Base-by-base conservation (phyloP, 345 rosid genomes). In the Pugionium cornutum region DNA sequence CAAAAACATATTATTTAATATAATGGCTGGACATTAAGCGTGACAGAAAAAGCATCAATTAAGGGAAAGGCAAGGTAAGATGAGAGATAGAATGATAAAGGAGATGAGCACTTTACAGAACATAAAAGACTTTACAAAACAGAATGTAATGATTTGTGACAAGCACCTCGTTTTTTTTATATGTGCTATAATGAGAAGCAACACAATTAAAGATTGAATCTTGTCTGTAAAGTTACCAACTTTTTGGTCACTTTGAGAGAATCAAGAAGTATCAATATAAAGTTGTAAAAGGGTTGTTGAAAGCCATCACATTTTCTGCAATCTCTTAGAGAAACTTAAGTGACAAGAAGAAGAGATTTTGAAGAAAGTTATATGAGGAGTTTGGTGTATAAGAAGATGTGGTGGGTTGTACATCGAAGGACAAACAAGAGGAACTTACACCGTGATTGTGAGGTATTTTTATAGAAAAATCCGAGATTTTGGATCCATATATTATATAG, bases 161-260 rank as follows among this genome's bases (percentile, higher is more conserved):
- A 54, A 67, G 69, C 68, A 74, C 68, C 73, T 66, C 57, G 50
- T 53, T 37, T 72, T 63, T 4, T 46, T 28, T 48, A 41, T 48
- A 41, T 64, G 40, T 41, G 48, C 58, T 47, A 74, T 74, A 48
- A 63, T 67, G 69, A 61, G 64, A 67, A 74, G 54, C 64, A 67
- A 60, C 53, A 46, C 67, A 67, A 53, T 74, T 61, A 53, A 74
- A 74, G 53, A 62, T 62, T 55, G 60, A 67, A 67, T 44, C 73
- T 54, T 74, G 68, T 55, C 68, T 74, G 77, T 74, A 74, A 74
- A 74, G 73, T 62, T 48, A 67, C 59, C 26, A 64, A 42, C 54
- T 58, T 57, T 63, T 56, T 27, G 37, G 47, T 41, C 65, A 61
- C 64, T 67, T 74, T 67, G 59, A 27, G 69, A 62, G 48, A 67